Evolutionary conservation across 169 alveolate genomes (phyloP), one percentile per base, ranked within the genome.

Genomic region (Eimeria acervulina): DNA sequence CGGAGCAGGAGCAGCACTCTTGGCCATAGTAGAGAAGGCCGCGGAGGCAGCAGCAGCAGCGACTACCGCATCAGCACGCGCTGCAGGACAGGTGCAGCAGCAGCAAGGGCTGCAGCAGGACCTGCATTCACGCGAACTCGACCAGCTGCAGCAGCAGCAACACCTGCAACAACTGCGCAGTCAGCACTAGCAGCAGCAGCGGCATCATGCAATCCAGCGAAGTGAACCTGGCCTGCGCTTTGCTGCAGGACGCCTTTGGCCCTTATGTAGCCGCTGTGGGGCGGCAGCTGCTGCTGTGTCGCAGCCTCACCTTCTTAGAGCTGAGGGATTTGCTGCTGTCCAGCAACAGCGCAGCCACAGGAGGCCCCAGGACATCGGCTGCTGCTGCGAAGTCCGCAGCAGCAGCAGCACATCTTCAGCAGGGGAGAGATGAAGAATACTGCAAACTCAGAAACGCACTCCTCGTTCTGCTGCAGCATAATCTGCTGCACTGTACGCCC

Each of bases 201-300:
- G 36, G 13, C 78, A 44, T 31, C 31, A 90, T 90, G 95, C 61
- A 63, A 31, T 31, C 70, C 40, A 40, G 80, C 90, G 90, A 90
- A 21, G 95, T 90, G 13, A 59, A 47, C 26, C 61, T 90, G 19
- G 95, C 95, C 51, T 72, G 89, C 63, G 76, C 80, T 10, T 61
- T 90, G 36, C 88, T 90, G 87, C 88, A 90, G 78, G 95, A 90
- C 21, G 95, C 95, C 4, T 90, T 90, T 17, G 95, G 95, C 33
- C 89, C 95, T 21, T 52, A 42, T 38, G 95, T 90, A 26, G 68
- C 95, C 21, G 19, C 51, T 23, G 78, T 80, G n/a, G 95, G 84
- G 44, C 95, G 95, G 78, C 95, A 66, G 81, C 95, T 90, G 76
- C 89, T 90, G 76, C 76, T 72, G 36, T 61, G 80, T 28, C 88